A percentile compares a stretch with the other conserved stretches of the same genome.
phyloP scores from a whole-genome alignment of 257 asterid genomes.

The Leonotis leonurus region DNA sequence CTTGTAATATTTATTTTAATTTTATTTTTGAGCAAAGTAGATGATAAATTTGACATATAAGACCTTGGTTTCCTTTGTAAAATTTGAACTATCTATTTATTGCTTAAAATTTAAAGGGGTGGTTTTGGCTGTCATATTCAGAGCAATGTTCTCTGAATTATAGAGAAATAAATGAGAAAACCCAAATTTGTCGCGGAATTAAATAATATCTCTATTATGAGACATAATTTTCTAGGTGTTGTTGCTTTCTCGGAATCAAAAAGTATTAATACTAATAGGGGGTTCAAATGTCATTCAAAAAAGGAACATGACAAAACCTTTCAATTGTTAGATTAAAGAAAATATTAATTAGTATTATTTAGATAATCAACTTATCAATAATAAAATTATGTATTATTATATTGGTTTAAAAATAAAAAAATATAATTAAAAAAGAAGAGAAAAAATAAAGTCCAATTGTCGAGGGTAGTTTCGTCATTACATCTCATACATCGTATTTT shows the following conservation, averaged over 20 bases:
- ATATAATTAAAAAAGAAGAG: too few relatives aligned
- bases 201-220: background rate
- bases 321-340: background rate
- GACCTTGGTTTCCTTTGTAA: too few relatives aligned
- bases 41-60: too few relatives aligned
- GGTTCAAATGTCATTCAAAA: background rate
- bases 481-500: background rate
- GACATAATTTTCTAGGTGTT: background rate
- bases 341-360: too few relatives aligned
- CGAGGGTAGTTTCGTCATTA: constrained; percentile 12
- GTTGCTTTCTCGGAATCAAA: too few relatives aligned
- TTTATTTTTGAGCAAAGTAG: too few relatives aligned
- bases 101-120: too few relatives aligned
- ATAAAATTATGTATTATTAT: too few relatives aligned
- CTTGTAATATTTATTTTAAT: background rate
- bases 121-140: too few relatives aligned
- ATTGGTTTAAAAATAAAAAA: background rate
- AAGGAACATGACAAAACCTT: background rate
- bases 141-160: too few relatives aligned
- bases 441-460: background rate
- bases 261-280: background rate
- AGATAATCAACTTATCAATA: too few relatives aligned
- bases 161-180: background rate
- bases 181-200: background rate
- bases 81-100: background rate